phyloP scores from a whole-genome alignment of 176 grass and related monocot species.

The Echinochloa phyllopogon region DNA sequence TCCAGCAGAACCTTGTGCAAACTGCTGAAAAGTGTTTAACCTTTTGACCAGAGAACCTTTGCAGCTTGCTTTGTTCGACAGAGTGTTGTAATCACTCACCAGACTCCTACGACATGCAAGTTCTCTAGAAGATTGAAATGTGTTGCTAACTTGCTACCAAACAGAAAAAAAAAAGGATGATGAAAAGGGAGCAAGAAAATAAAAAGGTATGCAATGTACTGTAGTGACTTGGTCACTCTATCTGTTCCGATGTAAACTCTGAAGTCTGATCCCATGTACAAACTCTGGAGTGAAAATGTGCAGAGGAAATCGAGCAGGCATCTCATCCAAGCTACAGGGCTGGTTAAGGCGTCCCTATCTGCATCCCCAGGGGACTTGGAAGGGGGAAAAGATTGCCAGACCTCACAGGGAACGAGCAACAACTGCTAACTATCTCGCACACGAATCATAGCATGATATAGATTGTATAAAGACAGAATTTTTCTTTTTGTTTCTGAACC shows the following conservation, averaged over 20 bases:
- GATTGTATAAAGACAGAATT: not conserved
- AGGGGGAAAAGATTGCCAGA: slow-evolving; percentile 19
- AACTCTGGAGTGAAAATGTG: not conserved
- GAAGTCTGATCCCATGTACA: not conserved
- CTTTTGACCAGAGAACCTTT: not conserved
- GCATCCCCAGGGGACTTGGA: slow-evolving; percentile 44
- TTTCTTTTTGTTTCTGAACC: not conserved
- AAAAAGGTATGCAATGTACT: not conserved
- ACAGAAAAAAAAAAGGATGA: not conserved
- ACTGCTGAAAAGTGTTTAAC: not conserved
- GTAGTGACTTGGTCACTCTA: not conserved
- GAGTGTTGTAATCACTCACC: slow-evolving; percentile 4
- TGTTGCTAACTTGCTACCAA: not conserved
- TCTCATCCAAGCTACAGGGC: slow-evolving; percentile 24
- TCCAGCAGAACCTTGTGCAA: not conserved
- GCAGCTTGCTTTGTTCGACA: not conserved
- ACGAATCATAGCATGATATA: not conserved
- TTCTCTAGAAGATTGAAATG: not conserved
- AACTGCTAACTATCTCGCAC: slow-evolving; percentile 39
- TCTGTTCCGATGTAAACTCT: not conserved
- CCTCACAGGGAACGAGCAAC: slow-evolving; percentile 3
- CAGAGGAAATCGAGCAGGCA: not conserved
- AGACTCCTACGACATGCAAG: not conserved
- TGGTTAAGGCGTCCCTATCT: slow-evolving; percentile 58
- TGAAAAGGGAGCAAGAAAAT: not conserved